A percentile compares a stretch with the other conserved stretches of the same genome.
These are phyloP conservation scores for Kregervanrija fluxuum DNA, from an alignment of 805 yeast species.

Conservation along the genomic window DNA sequence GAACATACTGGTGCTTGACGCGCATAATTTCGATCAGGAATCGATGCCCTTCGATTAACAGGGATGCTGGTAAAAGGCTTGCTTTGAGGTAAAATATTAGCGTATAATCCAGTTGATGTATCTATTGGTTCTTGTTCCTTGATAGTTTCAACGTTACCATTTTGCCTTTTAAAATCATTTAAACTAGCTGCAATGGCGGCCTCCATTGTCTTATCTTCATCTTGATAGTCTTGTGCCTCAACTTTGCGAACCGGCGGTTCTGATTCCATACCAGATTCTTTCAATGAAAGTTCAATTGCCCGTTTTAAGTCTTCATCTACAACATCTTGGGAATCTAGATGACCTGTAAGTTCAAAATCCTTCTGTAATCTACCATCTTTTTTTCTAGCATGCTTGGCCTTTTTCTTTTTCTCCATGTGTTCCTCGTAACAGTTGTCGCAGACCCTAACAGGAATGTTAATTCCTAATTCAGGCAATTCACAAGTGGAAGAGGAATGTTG, in stretches of 20 bases:
- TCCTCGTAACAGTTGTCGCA: conserved; percentile 84
- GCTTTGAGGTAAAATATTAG: conserved; percentile 12
- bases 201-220: conserved; percentile 80
- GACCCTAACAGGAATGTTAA: conserved; percentile 82
- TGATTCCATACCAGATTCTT: conserved; percentile 34
- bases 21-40: too few relatives aligned
- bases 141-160: not conserved
- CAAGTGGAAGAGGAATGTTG: conserved; percentile 69
- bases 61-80: not conserved
- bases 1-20: too few relatives aligned
- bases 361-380: not conserved
- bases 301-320: conserved; percentile 71
- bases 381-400: conserved; percentile 10
- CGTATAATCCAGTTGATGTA: conserved; percentile 18
- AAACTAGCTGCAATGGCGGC: conserved; percentile 94
- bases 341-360: not conserved
- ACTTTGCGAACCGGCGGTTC: conserved; percentile 3
- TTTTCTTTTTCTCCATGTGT: conserved; percentile 32
- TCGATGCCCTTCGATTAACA: too few relatives aligned
- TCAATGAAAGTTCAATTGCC: conserved; percentile 75
- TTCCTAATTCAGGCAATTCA: conserved; percentile 78
- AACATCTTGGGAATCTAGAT: conserved; percentile 29
- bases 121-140: conserved; percentile 11
- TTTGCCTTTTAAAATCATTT: conserved; percentile 42
- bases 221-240: conserved; percentile 32